phyloP scores from a whole-genome alignment of 2,329 filamentous ascomycete genomes.

The Fusarium piperis region DNA sequence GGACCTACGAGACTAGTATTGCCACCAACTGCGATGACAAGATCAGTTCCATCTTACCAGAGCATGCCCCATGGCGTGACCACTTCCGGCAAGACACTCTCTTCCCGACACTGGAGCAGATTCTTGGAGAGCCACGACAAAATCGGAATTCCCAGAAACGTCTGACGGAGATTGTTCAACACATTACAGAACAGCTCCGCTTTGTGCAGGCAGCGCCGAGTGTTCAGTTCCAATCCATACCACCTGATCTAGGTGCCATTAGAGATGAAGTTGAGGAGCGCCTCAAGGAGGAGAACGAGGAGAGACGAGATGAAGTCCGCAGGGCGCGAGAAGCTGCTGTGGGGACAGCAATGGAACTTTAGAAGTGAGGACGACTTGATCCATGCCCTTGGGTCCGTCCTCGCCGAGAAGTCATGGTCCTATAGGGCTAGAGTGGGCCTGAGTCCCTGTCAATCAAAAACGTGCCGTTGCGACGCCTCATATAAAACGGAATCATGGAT shows the following conservation, averaged over 20 bases:
- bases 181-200: slow-evolving; percentile 84
- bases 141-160: slow-evolving; percentile 85
- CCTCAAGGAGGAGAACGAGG: slow-evolving; percentile 71
- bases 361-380: not conserved
- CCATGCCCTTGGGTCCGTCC: not conserved
- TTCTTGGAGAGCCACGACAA: slow-evolving; percentile 71
- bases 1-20: slow-evolving; percentile 96
- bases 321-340: slow-evolving; percentile 66
- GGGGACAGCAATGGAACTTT: slow-evolving; percentile 66
- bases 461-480: not conserved
- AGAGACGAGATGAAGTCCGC: slow-evolving; percentile 64
- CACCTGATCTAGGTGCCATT: slow-evolving; percentile 76
- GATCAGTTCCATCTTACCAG: slow-evolving; percentile 78
- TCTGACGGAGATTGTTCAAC: slow-evolving; percentile 77
- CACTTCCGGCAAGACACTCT: slow-evolving; percentile 90
- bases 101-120: slow-evolving; percentile 84
- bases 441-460: slow-evolving; percentile 9
- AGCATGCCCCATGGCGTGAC: slow-evolving; percentile 84
- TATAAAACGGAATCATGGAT: slow-evolving; percentile 9
- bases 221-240: slow-evolving; percentile 84
- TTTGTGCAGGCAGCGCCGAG: slow-evolving; percentile 88
- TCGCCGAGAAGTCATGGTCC: not conserved
- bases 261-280: slow-evolving; percentile 75
- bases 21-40: slow-evolving; percentile 79
- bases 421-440: slow-evolving; percentile 4